These are phyloP conservation scores for Lenwebbia sp. DNA, from an alignment of 345 rosid genomes.

Conservation along the genomic window DNA sequence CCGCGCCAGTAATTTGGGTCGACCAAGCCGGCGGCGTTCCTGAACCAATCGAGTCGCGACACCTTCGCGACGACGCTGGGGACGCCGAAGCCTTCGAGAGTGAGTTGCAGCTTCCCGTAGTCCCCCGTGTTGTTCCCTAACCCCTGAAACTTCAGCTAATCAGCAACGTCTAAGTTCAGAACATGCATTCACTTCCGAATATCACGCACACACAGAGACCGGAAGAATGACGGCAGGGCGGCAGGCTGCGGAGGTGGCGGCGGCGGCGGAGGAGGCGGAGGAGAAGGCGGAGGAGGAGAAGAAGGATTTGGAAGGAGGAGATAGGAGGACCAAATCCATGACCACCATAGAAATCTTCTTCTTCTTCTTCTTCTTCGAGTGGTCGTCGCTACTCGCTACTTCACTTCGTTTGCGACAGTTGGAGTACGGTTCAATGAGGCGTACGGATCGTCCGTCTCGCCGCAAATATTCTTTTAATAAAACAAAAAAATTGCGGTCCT, in stretches of 20 bases:
- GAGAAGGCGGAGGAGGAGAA: constrained; percentile 15
- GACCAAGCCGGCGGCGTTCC: constrained; percentile 84
- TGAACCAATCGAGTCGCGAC: constrained; percentile 74
- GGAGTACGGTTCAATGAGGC: background rate
- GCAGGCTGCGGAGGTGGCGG: constrained; percentile 8
- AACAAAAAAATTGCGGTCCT: background rate
- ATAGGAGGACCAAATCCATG: constrained; percentile 35
- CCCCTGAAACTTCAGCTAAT: constrained; percentile 31
- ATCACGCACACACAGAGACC: constrained; percentile 4
- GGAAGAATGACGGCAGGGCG: constrained; percentile 94
- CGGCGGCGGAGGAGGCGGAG: constrained; percentile 9
- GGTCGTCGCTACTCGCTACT: background rate
- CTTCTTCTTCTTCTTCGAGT: background rate
- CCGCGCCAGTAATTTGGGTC: constrained; percentile 93
- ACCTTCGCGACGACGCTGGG: constrained; percentile 65
- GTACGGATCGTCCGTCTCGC: background rate
- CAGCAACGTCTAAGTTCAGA: background rate
- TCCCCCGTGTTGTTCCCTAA: constrained; percentile 83
- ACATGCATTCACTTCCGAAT: background rate
- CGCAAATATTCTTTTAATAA: background rate
- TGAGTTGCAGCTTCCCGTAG: constrained; percentile 50
- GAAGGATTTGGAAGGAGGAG: constrained; percentile 26
- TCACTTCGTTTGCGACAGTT: background rate
- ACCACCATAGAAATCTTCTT: background rate
- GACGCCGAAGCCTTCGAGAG: constrained; percentile 53